Base-by-base conservation (phyloP, 345 rosid species). In the Eucalyptus camaldulensis region DNA sequence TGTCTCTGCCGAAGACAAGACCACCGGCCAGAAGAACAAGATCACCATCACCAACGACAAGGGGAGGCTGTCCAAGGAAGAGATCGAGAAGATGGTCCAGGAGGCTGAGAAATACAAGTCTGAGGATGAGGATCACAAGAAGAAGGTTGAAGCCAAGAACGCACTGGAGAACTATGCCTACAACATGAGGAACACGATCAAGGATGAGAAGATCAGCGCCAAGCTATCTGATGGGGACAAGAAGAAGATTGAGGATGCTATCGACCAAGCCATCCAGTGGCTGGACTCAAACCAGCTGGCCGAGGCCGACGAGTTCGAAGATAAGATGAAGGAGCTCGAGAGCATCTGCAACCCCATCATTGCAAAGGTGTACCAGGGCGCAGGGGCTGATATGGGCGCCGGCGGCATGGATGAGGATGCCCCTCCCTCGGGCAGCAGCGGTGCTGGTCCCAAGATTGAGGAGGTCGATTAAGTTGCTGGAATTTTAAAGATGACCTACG, bases 61-160 rank as follows among this genome's bases (percentile, higher is more conserved):
- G 90, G 97, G 97, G 86, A 87, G 97, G 31, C 90, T 95, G 88
- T 95, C 96, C 4, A 95, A 95, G 93, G 97, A 95, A 9, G 97
- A 95, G 87, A 95, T 95, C 2, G 95, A 95, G 93, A 95, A 92
- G 93, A 95, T 95, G 97, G 97, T 95, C 6, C 94, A 95, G 88
- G 97, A 95, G 58, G 97, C 97, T 1, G 97, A 95, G 93, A 95
- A 95, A 90, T 95, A 95, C 93, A 95, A 95, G 93, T 80, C 96
- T 1, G 97, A 95, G 80, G 97, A 95, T 4, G 96, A 95, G 54
- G 96, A 95, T 21, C 96, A 95, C 94, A 95, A 95, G 91, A 95
- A 95, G 92, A 95, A 95, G 92, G 96, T 95, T 0, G 96, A 95
- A 21, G 91, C 97, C 80, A 95, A 95, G 91, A 95, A 95, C 40